Evolutionary conservation across 1,284 basidiomycete genomes (phyloP), one percentile per base, ranked within the genome.

Genomic region (Leccinum griseonigrum): DNA sequence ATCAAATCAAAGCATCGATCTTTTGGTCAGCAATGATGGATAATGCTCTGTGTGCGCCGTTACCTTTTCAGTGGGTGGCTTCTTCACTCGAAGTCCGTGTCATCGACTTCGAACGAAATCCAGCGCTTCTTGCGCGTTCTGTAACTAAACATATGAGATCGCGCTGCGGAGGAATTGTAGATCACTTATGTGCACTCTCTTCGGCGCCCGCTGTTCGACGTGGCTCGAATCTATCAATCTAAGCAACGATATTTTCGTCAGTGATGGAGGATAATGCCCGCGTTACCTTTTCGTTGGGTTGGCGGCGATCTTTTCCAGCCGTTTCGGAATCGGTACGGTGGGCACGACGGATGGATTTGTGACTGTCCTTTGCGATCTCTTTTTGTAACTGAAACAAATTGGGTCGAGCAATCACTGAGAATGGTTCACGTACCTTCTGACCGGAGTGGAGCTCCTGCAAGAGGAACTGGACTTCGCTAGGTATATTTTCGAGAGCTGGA

Each of bases 401-500:
- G 28, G 46, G 51, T 16, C 10, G 22, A 38, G 11, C 18, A 56
- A 32, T 13, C 46, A 11, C 10, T 32, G 16, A 14, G 16, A 26
- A 32, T 0, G 29, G 40, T 16, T 29, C 16, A 38, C 70, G 72
- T 63, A 81, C 86, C 84, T 77, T 85, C 81, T 9, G 77, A 78
- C 63, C 77, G 76, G 36, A 81, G 62, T 82, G 83, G 58, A 93
- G 91, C 74, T 92, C 90, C 56, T 86, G 82, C 11, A 92, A 78
- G 9, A 92, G 76, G 70, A 87, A 86, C 36, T 84, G 83, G 7
- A 92, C 84, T 73, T 92, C 91, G 59, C 81, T 83, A 0, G 88
- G 88, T 51, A 92, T 78, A 70, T 92, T 92, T 66, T 93, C 91
- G 32, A 93, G 79, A 67, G 84, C 90, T 74, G 38, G 18, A 14